Conservation (phyloP, 805 yeast genomes). For the Suhomyces sp. region DNA sequence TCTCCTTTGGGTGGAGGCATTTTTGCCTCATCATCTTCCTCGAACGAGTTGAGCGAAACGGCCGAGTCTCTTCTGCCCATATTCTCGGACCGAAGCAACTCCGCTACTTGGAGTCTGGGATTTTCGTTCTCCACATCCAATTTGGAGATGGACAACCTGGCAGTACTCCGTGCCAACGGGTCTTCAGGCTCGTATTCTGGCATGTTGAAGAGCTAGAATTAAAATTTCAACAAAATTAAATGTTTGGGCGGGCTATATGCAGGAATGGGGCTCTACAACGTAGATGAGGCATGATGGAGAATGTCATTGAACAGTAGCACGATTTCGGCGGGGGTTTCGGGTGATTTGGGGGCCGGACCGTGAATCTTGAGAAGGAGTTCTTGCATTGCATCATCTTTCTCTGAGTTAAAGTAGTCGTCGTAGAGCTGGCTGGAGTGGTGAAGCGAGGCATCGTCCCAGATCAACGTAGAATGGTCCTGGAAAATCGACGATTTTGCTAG, state of each 20-base stretch:
- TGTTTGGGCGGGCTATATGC: slow-evolving; percentile 1
- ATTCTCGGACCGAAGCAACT: slow-evolving; percentile 8
- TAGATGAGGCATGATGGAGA: background rate
- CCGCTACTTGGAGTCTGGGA: slow-evolving; percentile 17
- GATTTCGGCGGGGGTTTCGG: background rate
- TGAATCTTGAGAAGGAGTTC: background rate
- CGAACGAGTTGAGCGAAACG: slow-evolving; percentile 21
- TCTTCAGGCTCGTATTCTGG: slow-evolving; percentile 10
- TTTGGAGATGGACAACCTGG: slow-evolving; percentile 26
- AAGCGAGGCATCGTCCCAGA: slow-evolving; percentile 16
- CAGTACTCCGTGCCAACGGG: slow-evolving; percentile 22
- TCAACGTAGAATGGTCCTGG: slow-evolving; percentile 8
- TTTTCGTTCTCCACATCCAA: slow-evolving; percentile 16
- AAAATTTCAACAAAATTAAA: background rate
- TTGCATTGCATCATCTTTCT: background rate
- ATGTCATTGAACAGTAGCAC: slow-evolving; percentile 1
- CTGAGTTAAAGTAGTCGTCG: slow-evolving; percentile 6
- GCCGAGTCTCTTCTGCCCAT: slow-evolving; percentile 21
- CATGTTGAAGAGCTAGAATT: background rate
- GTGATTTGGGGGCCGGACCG: background rate
- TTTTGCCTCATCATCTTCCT: slow-evolving; percentile 10
- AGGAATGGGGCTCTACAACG: background rate
- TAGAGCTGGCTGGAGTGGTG: slow-evolving; percentile 15
- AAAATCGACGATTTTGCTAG: slow-evolving; percentile 23
- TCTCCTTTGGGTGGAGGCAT: slow-evolving; percentile 2